These are phyloP conservation scores for Carex cristatella DNA, from an alignment of 176 grass and related monocot species.

Conservation along the genomic window DNA sequence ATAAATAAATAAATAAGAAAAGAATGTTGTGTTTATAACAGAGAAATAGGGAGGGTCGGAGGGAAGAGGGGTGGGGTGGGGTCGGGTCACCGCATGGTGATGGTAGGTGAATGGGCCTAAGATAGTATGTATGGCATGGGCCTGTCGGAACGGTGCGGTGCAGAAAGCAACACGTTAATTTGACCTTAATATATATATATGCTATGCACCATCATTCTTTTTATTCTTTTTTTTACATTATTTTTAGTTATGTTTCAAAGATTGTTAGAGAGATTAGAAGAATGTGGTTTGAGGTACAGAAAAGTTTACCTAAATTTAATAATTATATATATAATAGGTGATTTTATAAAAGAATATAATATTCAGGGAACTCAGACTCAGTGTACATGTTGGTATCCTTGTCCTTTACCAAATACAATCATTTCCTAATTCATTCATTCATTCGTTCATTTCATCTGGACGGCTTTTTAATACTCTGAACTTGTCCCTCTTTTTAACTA, in stretches of 20 bases:
- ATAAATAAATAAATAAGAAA: neutral
- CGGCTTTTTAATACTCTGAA: neutral
- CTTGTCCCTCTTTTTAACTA: neutral
- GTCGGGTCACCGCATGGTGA: too few species aligned
- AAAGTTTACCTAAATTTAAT: too few species aligned
- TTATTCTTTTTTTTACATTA: too few species aligned
- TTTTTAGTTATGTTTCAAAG: too few species aligned
- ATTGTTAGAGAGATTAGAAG: too few species aligned
- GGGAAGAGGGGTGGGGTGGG: neutral
- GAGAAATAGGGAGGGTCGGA: neutral
- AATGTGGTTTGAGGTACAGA: neutral
- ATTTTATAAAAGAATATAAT: neutral
- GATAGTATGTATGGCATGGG: neutral
- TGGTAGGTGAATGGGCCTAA: too few species aligned
- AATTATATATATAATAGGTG: too few species aligned
- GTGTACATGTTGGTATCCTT: neutral
- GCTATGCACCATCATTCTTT: too few species aligned
- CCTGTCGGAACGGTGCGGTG: constrained; percentile 5
- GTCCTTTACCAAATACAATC: constrained; percentile 16
- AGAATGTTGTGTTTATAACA: neutral
- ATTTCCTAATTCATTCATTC: neutral
- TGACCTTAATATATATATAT: too few species aligned
- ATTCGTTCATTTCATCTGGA: neutral
- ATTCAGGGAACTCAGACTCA: neutral
- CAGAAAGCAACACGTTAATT: neutral